Evolutionary conservation across 2,329 filamentous ascomycete genomes (phyloP).

Genomic region (Paecilomyces sp.): DNA sequence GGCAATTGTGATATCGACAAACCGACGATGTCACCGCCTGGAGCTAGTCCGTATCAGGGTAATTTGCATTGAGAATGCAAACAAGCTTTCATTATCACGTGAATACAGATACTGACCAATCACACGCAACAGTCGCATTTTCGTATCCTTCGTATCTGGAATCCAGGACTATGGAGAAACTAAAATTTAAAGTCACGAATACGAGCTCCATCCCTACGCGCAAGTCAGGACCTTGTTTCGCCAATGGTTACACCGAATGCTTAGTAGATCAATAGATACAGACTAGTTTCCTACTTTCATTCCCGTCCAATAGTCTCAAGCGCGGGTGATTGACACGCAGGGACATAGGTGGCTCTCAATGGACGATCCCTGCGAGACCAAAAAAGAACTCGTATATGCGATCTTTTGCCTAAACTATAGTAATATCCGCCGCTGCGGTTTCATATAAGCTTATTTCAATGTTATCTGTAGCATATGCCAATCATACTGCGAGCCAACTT

Average conservation of each 20-base stretch:
- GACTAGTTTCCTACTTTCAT: not conserved
- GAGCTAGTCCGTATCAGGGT: not conserved
- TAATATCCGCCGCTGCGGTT: not conserved
- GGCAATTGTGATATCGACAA: not conserved
- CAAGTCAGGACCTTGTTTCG: not conserved
- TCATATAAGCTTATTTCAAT: not conserved
- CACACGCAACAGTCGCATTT: too few species aligned
- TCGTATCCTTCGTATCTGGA: not conserved
- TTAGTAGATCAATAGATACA: not conserved
- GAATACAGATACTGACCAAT: not conserved
- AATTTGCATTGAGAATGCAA: not conserved
- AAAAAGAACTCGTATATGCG: not conserved
- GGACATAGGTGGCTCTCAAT: not conserved
- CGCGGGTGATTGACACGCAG: not conserved
- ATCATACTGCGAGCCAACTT: not conserved
- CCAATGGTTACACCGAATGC: not conserved
- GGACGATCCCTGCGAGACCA: not conserved
- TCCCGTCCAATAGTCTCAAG: not conserved
- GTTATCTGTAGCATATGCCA: not conserved
- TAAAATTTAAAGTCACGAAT: not conserved
- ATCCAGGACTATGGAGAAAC: not conserved
- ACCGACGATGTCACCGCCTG: not conserved
- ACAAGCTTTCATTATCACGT: not conserved
- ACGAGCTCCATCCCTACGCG: not conserved
- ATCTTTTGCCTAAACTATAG: not conserved